Conservation (phyloP, 441 rosid species). For the Theobroma grandiflorum region DNA sequence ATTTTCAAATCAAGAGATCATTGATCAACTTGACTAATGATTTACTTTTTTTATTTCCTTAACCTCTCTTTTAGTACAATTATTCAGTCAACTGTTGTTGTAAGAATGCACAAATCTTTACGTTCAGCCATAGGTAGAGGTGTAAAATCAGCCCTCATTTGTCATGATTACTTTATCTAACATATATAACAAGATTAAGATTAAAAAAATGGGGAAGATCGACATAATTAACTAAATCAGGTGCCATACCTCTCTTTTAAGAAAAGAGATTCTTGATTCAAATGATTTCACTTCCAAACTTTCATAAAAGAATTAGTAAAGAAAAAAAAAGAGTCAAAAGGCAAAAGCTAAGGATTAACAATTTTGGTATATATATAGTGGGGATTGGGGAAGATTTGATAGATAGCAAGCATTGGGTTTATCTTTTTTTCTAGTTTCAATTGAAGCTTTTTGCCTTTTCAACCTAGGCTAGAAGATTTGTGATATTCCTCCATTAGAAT, state of each 20-base stretch:
- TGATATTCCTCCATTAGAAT: conserved; percentile 16
- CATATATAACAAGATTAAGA: not conserved
- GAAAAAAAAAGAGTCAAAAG: not conserved
- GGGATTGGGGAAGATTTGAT: not conserved
- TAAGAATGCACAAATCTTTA: not conserved
- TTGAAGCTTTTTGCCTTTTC: not conserved
- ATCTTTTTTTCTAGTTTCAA: not conserved
- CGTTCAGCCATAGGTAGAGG: not conserved
- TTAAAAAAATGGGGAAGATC: not conserved
- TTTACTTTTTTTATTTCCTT: not conserved
- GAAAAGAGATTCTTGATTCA: conserved; percentile 24
- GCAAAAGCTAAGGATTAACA: not conserved
- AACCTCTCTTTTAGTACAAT: not conserved
- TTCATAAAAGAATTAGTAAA: not conserved
- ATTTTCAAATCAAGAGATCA: not conserved
- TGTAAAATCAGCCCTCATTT: not conserved
- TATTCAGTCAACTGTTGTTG: not conserved
- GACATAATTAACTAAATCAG: conserved; percentile 10
- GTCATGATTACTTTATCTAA: not conserved
- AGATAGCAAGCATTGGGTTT: not conserved
- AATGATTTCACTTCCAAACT: conserved; percentile 19
- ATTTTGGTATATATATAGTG: not conserved
- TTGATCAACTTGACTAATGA: not conserved
- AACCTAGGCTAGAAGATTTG: conserved; percentile 20
- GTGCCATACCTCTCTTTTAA: conserved; percentile 19